Base-by-base conservation (phyloP, 805 yeast species). In the Candida sithepensis region DNA sequence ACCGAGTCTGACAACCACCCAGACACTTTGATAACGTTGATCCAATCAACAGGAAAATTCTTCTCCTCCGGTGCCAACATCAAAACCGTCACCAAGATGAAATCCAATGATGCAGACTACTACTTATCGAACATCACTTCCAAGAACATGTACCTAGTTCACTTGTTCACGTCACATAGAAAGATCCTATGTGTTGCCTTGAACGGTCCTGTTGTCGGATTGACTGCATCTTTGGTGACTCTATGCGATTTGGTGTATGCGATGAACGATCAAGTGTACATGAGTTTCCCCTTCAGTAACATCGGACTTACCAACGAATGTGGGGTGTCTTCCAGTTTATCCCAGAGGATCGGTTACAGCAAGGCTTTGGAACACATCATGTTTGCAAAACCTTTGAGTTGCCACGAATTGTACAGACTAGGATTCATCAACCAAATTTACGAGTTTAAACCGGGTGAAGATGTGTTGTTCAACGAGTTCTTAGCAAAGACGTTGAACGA, bases 41-140 rank as follows among this genome's bases (percentile, higher is more conserved):
- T 89, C 42, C 82, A 80, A 59, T 74, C 89, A 30, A 72, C 85
- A 0, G 96, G 96, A 0, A 72, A 84, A 48, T 85, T 77, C 63
- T 89, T 88, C 64, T 81, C 89, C 22, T 85, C 96, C 6, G 97
- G 97, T 22, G 97, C 96, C 19, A 83, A 88, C 61, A 78, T 86
- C 44, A 73, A 63, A 32, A 18, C 48, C 2, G 53, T 66, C n/a
- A 66, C 71, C 0, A 48, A 69, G 46, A 39, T 63, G 54, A 52
- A 39, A 18, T 46, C 63, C 32, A 47, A 47, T 40, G 14, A 48
- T n/a, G 46, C 49, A 24, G 36, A 57, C 37, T 58, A 52, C 22
- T 63, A 57, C 33, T 52, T 60, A 60, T 67, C 47, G 49, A 68
- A 51, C 62, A 72, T 62, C 52, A 70, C 59, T 59, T 77, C 89